A percentile compares a stretch with the other conserved stretches of the same genome.
Evolutionary conservation across 176 grass and related monocot genomes (phyloP).

Genomic region (Avena insularis): DNA sequence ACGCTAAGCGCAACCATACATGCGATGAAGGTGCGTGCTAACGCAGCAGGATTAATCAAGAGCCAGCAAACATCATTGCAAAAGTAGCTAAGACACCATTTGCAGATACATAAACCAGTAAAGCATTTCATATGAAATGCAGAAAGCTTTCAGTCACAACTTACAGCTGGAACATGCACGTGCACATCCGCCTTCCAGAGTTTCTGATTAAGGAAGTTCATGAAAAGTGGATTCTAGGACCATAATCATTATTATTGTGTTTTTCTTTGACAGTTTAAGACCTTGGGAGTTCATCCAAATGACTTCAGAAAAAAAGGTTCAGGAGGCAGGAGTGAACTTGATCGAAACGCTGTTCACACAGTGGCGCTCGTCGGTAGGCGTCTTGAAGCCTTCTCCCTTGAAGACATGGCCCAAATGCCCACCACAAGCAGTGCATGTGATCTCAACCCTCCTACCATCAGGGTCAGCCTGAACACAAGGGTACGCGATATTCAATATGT

Average conservation of each 20-base stretch:
- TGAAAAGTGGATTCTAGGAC: neutral
- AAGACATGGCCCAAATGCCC: conserved; percentile 94
- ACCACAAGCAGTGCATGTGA: conserved; percentile 77
- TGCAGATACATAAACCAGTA: neutral
- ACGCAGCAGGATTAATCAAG: neutral
- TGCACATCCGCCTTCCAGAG: neutral
- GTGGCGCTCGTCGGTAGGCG: conserved; percentile 88
- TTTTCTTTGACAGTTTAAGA: neutral
- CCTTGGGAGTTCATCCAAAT: neutral
- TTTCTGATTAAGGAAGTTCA: neutral
- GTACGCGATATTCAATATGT: neutral
- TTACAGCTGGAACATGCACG: neutral
- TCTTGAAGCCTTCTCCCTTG: conserved; percentile 89
- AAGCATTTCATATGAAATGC: neutral
- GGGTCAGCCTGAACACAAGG: conserved; percentile 63
- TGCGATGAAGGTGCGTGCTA: neutral
- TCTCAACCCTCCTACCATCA: conserved; percentile 77
- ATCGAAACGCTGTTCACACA: conserved; percentile 86
- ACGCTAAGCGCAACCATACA: neutral
- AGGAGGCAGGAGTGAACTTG: conserved; percentile 65
- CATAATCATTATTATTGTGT: conserved; percentile 28
- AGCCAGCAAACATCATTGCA: neutral
- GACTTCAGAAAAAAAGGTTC: neutral
- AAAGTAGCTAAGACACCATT: neutral
- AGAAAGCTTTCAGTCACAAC: neutral